Evolutionary conservation across 2,329 filamentous ascomycete species (phyloP).

Genomic region (Alternaria ethzedia): DNA sequence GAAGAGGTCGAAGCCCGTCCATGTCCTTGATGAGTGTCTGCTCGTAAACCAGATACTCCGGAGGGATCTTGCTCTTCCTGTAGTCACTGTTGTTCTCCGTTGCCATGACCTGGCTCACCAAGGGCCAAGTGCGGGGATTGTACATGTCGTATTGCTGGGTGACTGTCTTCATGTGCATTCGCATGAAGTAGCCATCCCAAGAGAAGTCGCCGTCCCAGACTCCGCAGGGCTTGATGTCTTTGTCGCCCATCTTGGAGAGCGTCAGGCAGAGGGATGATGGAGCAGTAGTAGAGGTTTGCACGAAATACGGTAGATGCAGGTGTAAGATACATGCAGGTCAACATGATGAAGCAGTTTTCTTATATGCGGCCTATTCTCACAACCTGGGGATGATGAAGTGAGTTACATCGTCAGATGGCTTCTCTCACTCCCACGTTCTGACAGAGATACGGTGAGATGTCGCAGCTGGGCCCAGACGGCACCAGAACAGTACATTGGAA

Average conservation of each 20-base stretch:
- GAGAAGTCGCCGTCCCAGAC: not conserved
- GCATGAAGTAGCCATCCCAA: not conserved
- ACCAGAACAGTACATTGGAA: no score
- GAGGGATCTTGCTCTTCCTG: not conserved
- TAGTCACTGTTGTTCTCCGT: not conserved
- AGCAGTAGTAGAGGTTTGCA: not conserved
- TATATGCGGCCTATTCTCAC: no score
- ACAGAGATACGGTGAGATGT: not conserved
- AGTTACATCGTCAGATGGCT: not conserved
- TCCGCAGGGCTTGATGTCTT: not conserved
- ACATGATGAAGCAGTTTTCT: no score
- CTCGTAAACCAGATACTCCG: not conserved
- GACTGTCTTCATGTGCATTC: not conserved
- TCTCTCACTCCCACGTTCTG: not conserved
- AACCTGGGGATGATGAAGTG: no score
- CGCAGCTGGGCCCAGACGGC: not conserved
- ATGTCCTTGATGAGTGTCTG: not conserved
- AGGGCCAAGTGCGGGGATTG: not conserved
- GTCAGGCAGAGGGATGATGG: not conserved
- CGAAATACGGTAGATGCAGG: not conserved
- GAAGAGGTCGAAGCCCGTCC: not conserved
- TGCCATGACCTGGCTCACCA: accelerated
- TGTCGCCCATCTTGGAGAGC: not conserved
- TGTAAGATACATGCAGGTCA: not conserved
- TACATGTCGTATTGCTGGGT: not conserved